A percentile compares a stretch with the other conserved stretches of the same genome.
phyloP scores from a whole-genome alignment of 108 stramenopile species.

The Pelagomonas calceolata region DNA sequence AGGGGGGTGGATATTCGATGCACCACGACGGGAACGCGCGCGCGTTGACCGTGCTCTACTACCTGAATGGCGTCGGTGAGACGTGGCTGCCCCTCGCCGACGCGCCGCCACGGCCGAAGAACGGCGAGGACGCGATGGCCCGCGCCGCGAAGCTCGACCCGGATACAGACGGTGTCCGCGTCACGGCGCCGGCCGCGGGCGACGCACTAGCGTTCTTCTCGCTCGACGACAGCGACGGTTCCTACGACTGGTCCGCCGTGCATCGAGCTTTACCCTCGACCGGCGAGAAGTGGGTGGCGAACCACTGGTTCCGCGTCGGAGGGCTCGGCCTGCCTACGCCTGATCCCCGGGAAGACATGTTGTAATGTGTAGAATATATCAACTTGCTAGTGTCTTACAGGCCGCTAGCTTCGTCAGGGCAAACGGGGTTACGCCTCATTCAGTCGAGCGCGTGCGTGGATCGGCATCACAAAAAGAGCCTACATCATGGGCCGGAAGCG shows the following conservation, averaged over 20 bases:
- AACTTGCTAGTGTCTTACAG: too few relatives aligned
- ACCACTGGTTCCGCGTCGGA: constrained; percentile 34
- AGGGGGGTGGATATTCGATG: constrained; percentile 37
- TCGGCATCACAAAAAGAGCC: too few relatives aligned
- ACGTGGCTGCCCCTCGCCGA: constrained; percentile 57
- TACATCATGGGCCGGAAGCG: too few relatives aligned
- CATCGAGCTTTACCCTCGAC: constrained; percentile 39
- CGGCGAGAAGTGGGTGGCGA: constrained; percentile 47
- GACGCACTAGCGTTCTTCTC: constrained; percentile 55
- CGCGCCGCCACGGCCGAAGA: background rate
- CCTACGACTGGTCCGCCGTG: constrained; percentile 40
- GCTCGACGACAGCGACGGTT: constrained; percentile 27
- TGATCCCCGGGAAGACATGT: too few relatives aligned
- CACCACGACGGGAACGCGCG: constrained; percentile 42
- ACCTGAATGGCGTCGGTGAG: constrained; percentile 50
- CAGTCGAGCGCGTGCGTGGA: too few relatives aligned
- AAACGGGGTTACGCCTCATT: too few relatives aligned
- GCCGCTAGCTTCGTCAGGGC: too few relatives aligned
- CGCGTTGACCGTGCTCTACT: constrained; percentile 45
- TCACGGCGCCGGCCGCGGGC: constrained; percentile 18
- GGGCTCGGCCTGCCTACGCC: too few relatives aligned
- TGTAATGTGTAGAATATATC: too few relatives aligned
- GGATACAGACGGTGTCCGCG: constrained; percentile 7
- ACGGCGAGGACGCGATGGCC: constrained; percentile 11
- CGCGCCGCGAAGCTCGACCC: constrained; percentile 5